These are phyloP conservation scores for Backusella westeae DNA, from an alignment of 192 early-diverging fungal genomes.

Conservation along the genomic window DNA sequence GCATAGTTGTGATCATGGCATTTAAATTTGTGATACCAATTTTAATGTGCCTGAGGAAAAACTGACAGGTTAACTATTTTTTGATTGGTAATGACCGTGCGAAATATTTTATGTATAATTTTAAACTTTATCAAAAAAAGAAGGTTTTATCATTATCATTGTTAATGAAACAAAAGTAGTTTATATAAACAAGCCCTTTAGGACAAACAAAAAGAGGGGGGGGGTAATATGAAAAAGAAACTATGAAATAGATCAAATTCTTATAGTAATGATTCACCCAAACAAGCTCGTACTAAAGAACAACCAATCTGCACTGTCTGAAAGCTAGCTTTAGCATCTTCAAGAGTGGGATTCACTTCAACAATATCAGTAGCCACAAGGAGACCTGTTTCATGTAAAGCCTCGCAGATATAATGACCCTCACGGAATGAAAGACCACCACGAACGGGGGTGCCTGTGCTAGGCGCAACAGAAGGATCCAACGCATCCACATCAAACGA, in stretches of 20 bases:
- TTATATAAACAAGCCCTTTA: neutral
- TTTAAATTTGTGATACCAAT: neutral
- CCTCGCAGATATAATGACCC: constrained; percentile 97
- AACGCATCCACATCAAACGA: constrained; percentile 95
- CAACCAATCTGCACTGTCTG: constrained; percentile 92
- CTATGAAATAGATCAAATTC: neutral
- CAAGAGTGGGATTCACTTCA: constrained; percentile 91
- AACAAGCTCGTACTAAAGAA: constrained; percentile 78
- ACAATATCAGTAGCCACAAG: constrained; percentile 91
- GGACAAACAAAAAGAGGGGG: neutral
- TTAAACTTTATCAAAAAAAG: neutral
- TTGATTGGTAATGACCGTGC: neutral
- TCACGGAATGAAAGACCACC: constrained; percentile 95
- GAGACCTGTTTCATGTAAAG: constrained; percentile 80
- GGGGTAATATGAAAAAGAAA: neutral
- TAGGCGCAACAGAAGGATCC: constrained; percentile 91
- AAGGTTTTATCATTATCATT: neutral
- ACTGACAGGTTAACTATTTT: neutral
- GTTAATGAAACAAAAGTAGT: neutral
- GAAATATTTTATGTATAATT: neutral
- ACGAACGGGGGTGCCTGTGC: constrained; percentile 93
- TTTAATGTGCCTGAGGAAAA: neutral
- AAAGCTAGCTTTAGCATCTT: constrained; percentile 68
- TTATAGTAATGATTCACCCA: constrained; percentile 83
- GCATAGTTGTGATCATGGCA: neutral